Evolutionary conservation across 2,329 filamentous ascomycete genomes (phyloP).

Genomic region (Podosphaera aphanis): DNA sequence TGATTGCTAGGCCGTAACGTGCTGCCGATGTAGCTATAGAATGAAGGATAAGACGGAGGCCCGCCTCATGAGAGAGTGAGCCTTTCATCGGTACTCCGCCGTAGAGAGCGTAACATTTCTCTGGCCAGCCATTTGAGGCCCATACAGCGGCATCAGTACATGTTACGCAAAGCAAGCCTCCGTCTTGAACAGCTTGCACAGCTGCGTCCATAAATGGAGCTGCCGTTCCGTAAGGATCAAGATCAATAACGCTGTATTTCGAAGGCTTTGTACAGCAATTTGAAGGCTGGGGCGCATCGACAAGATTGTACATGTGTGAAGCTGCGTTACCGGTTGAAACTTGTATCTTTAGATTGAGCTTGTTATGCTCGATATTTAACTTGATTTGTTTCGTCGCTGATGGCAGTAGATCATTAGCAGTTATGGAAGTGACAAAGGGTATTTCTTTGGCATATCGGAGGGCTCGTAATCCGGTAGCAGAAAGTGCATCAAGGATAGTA

Average conservation of each 20-base stretch:
- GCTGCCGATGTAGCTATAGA: slow-evolving; percentile 59
- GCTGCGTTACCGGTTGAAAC: slow-evolving; percentile 65
- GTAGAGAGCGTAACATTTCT: slow-evolving; percentile 87
- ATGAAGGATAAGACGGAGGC: slow-evolving; percentile 66
- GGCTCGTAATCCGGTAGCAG: slow-evolving; percentile 76
- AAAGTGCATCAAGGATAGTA: slow-evolving; percentile 82
- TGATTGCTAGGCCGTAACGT: slow-evolving; percentile 67
- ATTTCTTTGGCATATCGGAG: slow-evolving; percentile 81
- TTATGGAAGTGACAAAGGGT: slow-evolving; percentile 58
- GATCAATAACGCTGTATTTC: slow-evolving; percentile 78
- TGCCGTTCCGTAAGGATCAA: slow-evolving; percentile 89
- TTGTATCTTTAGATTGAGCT: slow-evolving; percentile 43
- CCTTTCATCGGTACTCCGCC: slow-evolving; percentile 76
- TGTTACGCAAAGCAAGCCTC: slow-evolving; percentile 78
- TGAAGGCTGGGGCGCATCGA: slow-evolving; percentile 20
- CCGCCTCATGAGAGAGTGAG: slow-evolving; percentile 66
- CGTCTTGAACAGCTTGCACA: slow-evolving; percentile 58
- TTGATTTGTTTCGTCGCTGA: slow-evolving; percentile 61
- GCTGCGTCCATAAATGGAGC: slow-evolving; percentile 82
- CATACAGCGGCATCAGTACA: slow-evolving; percentile 93
- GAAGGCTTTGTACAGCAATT: slow-evolving; percentile 16
- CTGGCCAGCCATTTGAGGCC: slow-evolving; percentile 78
- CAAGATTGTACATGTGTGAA: slow-evolving; percentile 70
- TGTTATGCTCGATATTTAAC: slow-evolving; percentile 67
- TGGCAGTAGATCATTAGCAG: slow-evolving; percentile 70